These are phyloP conservation scores for Hanseniaspora uvarum DNA, from an alignment of 1,139 yeast species.

Conservation along the genomic window DNA sequence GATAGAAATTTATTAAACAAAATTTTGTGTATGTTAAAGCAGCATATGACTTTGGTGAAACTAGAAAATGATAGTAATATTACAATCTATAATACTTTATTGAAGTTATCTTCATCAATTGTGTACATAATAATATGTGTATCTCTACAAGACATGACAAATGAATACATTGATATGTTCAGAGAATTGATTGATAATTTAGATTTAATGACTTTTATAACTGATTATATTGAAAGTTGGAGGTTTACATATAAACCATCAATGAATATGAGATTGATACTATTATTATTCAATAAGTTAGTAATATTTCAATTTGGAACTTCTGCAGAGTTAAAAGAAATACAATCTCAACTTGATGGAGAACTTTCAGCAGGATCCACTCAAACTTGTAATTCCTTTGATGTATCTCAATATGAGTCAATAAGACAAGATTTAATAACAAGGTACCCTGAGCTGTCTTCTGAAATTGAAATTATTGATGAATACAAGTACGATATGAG, in stretches of 20 bases:
- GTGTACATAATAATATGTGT: slow-evolving; percentile 40
- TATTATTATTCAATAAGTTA: slow-evolving; percentile 49
- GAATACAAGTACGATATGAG: slow-evolving; percentile 38
- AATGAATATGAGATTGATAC: slow-evolving; percentile 44
- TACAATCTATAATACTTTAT: slow-evolving; percentile 23
- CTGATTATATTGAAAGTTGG: slow-evolving; percentile 54
- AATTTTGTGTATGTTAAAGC: slow-evolving; percentile 19
- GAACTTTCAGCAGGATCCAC: not conserved
- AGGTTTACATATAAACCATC: slow-evolving; percentile 43
- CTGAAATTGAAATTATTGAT: slow-evolving; percentile 41
- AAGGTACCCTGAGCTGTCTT: slow-evolving; percentile 60
- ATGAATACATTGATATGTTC: slow-evolving; percentile 23
- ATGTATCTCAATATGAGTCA: slow-evolving; percentile 72
- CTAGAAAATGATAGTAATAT: slow-evolving; percentile 23
- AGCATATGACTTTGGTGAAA: slow-evolving; percentile 25
- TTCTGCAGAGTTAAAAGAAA: slow-evolving; percentile 36
- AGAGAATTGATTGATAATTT: slow-evolving; percentile 26
- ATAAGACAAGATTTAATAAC: slow-evolving; percentile 65
- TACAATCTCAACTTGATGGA: slow-evolving; percentile 25
- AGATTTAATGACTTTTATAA: slow-evolving; percentile 39
- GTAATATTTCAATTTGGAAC: slow-evolving; percentile 61
- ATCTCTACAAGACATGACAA: slow-evolving; percentile 21
- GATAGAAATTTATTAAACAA: not conserved
- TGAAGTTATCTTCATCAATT: slow-evolving; percentile 43
- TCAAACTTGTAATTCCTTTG: slow-evolving; percentile 37